Evolutionary conservation across 495 filamentous ascomycete genomes (phyloP).

Genomic region (Aeminium ludgeri): DNA sequence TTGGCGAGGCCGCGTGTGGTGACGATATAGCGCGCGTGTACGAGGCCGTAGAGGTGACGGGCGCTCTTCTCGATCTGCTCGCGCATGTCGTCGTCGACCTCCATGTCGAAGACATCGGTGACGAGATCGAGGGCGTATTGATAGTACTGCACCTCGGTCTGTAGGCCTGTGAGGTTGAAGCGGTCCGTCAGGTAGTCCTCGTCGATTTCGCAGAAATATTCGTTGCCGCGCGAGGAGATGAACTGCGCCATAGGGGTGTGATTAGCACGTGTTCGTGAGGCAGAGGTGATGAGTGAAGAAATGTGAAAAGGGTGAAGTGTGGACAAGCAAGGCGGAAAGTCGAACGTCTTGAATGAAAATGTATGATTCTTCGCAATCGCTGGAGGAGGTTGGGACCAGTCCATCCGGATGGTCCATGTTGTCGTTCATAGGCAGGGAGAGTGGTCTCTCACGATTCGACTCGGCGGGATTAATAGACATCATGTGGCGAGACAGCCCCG

Average conservation of each 20-base stretch:
- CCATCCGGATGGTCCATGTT: too few species aligned
- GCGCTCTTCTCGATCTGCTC: conserved; percentile 97
- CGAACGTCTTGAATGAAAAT: too few species aligned
- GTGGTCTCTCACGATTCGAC: too few species aligned
- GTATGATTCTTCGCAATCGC: too few species aligned
- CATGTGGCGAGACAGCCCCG: too few species aligned
- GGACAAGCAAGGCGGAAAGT: too few species aligned
- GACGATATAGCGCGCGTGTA: conserved; percentile 94
- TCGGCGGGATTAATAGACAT: too few species aligned
- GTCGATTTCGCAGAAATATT: conserved; percentile 99
- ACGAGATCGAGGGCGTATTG: conserved; percentile 98
- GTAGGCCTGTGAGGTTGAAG: conserved; percentile 94
- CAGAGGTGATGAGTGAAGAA: not conserved
- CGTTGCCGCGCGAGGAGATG: conserved; percentile 90
- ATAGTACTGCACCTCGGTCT: conserved; percentile 95
- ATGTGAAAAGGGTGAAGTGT: too few species aligned
- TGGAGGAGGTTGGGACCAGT: too few species aligned
- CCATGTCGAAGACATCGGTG: conserved; percentile 98
- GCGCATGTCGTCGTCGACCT: conserved; percentile 94
- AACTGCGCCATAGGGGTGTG: conserved; percentile 46
- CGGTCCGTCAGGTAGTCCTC: conserved; percentile 97
- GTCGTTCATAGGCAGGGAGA: too few species aligned
- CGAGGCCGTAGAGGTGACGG: conserved; percentile 85
- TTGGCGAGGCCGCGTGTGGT: conserved; percentile 87
- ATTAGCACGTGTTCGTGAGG: not conserved